A percentile compares a stretch with the other conserved stretches of the same genome.
Conservation (phyloP, 2,329 filamentous ascomycete species). For the Colletotrichum sp. region DNA sequence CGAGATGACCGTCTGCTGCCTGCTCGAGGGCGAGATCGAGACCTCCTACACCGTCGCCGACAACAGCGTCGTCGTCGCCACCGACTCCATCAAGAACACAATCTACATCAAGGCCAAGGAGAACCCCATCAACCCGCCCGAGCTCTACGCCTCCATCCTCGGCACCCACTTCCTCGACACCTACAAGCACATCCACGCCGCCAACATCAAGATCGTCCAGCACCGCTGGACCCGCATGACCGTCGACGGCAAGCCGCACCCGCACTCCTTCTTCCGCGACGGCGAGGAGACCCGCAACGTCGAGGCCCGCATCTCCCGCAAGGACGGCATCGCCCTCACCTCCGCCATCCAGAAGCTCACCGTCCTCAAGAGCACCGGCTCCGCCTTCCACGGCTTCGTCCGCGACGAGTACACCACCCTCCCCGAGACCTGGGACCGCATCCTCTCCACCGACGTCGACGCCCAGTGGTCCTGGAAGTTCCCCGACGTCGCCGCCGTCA, state of each 20-base stretch:
- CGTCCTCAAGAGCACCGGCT: slow-evolving; percentile 95
- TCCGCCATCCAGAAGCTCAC: slow-evolving; percentile 82
- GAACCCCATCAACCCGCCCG: slow-evolving; percentile 88
- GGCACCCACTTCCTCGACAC: slow-evolving; percentile 87
- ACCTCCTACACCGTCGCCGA: slow-evolving; percentile 89
- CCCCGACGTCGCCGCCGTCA: slow-evolving; percentile 73
- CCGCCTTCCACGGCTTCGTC: slow-evolving; percentile 93
- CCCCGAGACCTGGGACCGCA: slow-evolving; percentile 90
- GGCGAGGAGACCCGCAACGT: slow-evolving; percentile 87
- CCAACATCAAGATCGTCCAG: slow-evolving; percentile 80
- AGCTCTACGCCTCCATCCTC: slow-evolving; percentile 86
- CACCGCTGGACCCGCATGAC: slow-evolving; percentile 92
- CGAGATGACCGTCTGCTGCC: slow-evolving; percentile 93
- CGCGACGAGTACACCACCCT: slow-evolving; percentile 93
- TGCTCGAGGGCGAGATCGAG: slow-evolving; percentile 93
- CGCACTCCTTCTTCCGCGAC: slow-evolving; percentile 93
- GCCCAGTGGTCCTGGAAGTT: slow-evolving; percentile 84
- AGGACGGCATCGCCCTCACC: slow-evolving; percentile 74
- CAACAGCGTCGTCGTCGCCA: slow-evolving; percentile 94
- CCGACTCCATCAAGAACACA: slow-evolving; percentile 98
- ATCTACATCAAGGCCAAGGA: slow-evolving; percentile 95
- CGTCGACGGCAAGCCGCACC: slow-evolving; percentile 87
- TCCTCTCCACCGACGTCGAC: slow-evolving; percentile 92
- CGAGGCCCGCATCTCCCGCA: slow-evolving; percentile 71
- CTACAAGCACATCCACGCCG: slow-evolving; percentile 86